Evolutionary conservation across 2,329 filamentous ascomycete species (phyloP), one percentile per base, ranked within the genome.

Genomic region (Orbilia quercus): DNA sequence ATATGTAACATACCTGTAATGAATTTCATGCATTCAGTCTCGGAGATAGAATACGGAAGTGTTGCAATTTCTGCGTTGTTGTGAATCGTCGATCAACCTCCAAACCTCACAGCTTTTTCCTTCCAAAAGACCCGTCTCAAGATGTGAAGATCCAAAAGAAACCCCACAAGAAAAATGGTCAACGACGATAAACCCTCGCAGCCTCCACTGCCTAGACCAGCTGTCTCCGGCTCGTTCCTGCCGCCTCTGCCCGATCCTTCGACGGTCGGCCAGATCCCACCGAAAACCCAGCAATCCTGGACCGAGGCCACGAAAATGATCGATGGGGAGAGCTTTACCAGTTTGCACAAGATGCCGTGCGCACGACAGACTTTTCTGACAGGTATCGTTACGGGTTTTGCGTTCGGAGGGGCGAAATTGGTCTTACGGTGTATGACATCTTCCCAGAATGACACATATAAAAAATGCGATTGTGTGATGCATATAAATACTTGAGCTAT

Each of bases 331-430:
- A 73, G 69, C 25, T 90, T 93, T 75, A 80, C 87, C 47, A 86
- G 87, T 47, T 83, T 96, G 59, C 89, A 93, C 80, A 89, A 90
- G 80, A 86, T 88, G 66, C 94, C 94, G 0, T 98, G 95, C 80
- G 90, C 91, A 18, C 85, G 93, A 74, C 90, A 96, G 79, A 89
- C 91, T 1, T 84, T 96, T 59, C 82, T 98, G 77, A 88, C 90
- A 1, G 95, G 92, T 22, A 96, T 99, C 77, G 90, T 87, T 0
- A 85, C 87, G 1, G 95, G 91, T 2, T 90, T 92, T 75, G 90
- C 86, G 2, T 81, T 91, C 31, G 94, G 93, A 62, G 89, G 88
- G 69, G 78, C 93, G 62, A 87, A 90, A 75, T 90, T 89, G 77
- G 84, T 97, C 20, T 82, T 92, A 76, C 88, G 90, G 82, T 90